Base-by-base conservation (phyloP, 805 yeast species). In the Monosporozyma aerobia region DNA sequence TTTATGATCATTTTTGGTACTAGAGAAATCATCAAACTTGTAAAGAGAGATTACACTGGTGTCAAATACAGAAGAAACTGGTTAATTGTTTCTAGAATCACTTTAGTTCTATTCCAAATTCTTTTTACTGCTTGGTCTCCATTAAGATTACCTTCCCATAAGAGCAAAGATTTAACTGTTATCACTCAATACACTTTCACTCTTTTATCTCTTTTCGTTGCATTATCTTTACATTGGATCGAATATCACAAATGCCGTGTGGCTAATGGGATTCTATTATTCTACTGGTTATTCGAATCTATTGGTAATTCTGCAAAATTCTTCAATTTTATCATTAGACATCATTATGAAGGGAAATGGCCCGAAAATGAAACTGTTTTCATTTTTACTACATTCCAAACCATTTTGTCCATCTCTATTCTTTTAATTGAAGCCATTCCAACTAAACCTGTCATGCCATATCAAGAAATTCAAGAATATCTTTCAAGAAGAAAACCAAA, bases 251-350 rank as follows among this genome's bases (percentile, higher is more conserved):
- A 86, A 64, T 64, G 82, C 10, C 75, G 70, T 44, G 78, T 87
- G 23, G 81, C 97, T 1, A 79, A 77, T 58, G 84, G 92, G 1
- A 73, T 80, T 0, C 69, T 90, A 47, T 76, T 92, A 41, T 74
- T 84, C 56, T 92, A 79, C 69, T 92, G 96, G 96, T 70, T 85
- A 47, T 73, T 82, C 53, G 73, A 77, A 43, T 59, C 77, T 0
- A 51, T 83, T 5, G 71, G 80, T 37, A 78, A 78, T 23, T 52
- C 71, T 10, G 69, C 79, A 40, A 77, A 78, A 56, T 59, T 79
- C 5, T 59, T 70, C 33, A 74, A 76, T 56, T 58, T 71, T 37
- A 29, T 59, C 10, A 68, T 72, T 50, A 69, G 78, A 64, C 60
- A 62, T 44, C 48, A 52, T 23, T 68, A 69, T 41, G 68, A 66